phyloP scores from a whole-genome alignment of 1,139 yeast genomes.

The Debaryomyces nepalensis region DNA sequence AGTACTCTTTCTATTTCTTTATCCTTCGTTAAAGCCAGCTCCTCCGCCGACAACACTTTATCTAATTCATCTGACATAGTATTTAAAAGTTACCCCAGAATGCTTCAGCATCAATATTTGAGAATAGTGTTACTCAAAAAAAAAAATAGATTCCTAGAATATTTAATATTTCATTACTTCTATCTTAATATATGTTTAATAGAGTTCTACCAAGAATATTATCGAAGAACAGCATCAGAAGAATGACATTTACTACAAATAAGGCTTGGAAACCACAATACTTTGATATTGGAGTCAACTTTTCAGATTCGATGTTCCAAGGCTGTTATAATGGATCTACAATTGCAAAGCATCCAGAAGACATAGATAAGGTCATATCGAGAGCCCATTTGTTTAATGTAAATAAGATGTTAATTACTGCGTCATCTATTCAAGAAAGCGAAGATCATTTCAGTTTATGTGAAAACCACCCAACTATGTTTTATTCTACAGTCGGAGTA shows the following conservation, averaged over 20 bases:
- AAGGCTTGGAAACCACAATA: conserved; percentile 47
- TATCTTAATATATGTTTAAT: conserved; percentile 1
- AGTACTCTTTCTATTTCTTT: conserved; percentile 61
- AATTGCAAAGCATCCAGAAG: conserved; percentile 62
- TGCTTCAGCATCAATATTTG: neutral
- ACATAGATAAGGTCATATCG: conserved; percentile 62
- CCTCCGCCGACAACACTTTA: conserved; percentile 38
- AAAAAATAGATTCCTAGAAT: neutral
- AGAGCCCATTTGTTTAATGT: conserved; percentile 74
- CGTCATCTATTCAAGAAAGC: conserved; percentile 75
- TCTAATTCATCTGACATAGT: conserved; percentile 37
- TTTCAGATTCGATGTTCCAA: conserved; percentile 86
- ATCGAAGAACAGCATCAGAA: neutral
- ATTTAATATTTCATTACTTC: neutral
- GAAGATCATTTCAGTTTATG: conserved; percentile 43
- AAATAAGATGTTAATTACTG: conserved; percentile 75
- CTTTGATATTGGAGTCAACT: conserved; percentile 71
- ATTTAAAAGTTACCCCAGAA: neutral
- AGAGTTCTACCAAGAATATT: neutral
- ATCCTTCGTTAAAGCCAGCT: conserved; percentile 47
- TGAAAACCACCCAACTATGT: conserved; percentile 33
- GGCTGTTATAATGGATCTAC: conserved; percentile 76
- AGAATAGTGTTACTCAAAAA: too few relatives aligned
- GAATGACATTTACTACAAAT: conserved; percentile 8
- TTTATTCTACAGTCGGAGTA: conserved; percentile 83